Conservation (phyloP, 2,329 filamentous ascomycete genomes). For the Catunica adiposa region DNA sequence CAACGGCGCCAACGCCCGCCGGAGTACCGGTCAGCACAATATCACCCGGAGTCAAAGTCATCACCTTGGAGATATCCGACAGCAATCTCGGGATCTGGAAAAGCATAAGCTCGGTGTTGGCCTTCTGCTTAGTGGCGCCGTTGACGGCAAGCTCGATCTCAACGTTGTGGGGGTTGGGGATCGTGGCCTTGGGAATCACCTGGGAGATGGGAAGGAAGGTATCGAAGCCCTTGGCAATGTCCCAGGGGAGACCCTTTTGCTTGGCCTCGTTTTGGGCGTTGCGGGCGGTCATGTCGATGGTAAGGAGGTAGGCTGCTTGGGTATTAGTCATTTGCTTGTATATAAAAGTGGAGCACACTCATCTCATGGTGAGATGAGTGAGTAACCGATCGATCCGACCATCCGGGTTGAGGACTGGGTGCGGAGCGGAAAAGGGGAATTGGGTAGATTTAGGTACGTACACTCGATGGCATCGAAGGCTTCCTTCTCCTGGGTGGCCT, state of each 20-base stretch:
- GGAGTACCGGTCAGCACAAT: constrained; percentile 93
- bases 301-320: constrained; percentile 58
- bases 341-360: not conserved
- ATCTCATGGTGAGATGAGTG: constrained; percentile 2
- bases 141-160: constrained; percentile 81
- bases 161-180: constrained; percentile 75
- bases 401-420: not conserved
- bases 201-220: constrained; percentile 83
- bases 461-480: constrained; percentile 70
- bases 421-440: too few relatives aligned
- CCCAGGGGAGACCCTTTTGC: constrained; percentile 91
- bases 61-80: constrained; percentile 83
- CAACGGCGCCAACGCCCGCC: constrained; percentile 80
- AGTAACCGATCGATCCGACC: too few relatives aligned
- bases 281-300: constrained; percentile 94
- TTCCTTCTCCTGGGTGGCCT: constrained; percentile 54
- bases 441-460: constrained; percentile 26
- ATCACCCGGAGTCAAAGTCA: constrained; percentile 84
- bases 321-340: not conserved
- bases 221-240: constrained; percentile 93
- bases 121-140: constrained; percentile 57
- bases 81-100: constrained; percentile 77
- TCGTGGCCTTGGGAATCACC: constrained; percentile 61
- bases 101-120: constrained; percentile 87
- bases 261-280: constrained; percentile 95